phyloP scores from a whole-genome alignment of 208 protist species.

The Acanthamoeba castellanii region DNA sequence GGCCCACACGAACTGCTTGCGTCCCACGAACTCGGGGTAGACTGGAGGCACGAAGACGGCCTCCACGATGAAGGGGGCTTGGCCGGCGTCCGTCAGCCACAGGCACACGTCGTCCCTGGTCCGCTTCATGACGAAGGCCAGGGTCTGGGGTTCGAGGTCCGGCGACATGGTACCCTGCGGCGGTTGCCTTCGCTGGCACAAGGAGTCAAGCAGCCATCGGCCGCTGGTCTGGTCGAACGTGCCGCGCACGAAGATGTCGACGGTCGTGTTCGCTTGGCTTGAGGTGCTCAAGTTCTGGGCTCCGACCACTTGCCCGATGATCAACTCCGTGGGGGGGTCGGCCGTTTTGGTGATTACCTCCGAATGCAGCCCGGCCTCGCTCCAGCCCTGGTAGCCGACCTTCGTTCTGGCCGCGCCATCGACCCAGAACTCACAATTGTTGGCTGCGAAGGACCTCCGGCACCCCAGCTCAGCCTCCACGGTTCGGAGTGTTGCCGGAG shows the following conservation, averaged over 20 bases:
- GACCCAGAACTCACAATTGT: constrained; percentile 53
- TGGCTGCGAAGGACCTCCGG: background rate
- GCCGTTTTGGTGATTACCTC: background rate
- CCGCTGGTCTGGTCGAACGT: background rate
- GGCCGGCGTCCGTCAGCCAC: background rate
- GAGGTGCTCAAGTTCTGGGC: background rate
- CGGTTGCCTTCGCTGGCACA: background rate
- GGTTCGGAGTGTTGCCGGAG: background rate
- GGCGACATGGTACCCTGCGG: background rate
- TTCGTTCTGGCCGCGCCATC: background rate
- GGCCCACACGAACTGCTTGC: constrained; percentile 38
- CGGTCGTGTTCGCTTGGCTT: background rate
- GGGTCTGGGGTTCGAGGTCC: background rate
- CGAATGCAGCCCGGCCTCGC: background rate
- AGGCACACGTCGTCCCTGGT: background rate
- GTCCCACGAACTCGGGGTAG: background rate
- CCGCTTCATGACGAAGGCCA: background rate
- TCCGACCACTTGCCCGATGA: background rate
- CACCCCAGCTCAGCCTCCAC: background rate
- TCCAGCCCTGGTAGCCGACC: constrained; percentile 11
- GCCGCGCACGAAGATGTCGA: background rate
- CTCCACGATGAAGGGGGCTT: background rate
- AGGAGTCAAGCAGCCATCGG: background rate
- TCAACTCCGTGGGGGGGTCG: background rate
- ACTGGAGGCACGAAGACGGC: background rate